Base-by-base conservation (phyloP, 139 green algal genomes). In the Haematococcus sp. region DNA sequence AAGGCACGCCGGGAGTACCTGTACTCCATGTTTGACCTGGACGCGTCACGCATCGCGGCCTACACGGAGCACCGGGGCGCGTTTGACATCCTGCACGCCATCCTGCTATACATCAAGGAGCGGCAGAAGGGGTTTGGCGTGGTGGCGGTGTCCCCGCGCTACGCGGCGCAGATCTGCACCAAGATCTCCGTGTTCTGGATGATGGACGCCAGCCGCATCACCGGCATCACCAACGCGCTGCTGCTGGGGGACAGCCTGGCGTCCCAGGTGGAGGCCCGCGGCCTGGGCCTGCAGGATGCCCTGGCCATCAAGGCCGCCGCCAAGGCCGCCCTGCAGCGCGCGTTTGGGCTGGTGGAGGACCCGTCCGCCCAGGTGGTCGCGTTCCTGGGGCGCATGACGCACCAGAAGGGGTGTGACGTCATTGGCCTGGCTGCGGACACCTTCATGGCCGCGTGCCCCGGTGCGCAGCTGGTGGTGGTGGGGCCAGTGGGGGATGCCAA, bases 331-430 rank as follows among this genome's bases (percentile, higher is more conserved):
- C 31, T 84, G 2, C 80, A 86, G 64, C 32, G 60, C 43, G 31
- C 35, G 2, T 60, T 72, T 27, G 71, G 64, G n/a, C 70, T 85
- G 56, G 61, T 72, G 33, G 80, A 76, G 20, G 63, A 56, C 25
- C 30, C 49, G 33, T 5, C 77, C 22, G 68, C 56, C 51, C 34
- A 80, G 27, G 43, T 86, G 34, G 33, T 83, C 1, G 64, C 75
- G 22, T 86, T 86, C 65, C 20, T 86, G 32, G 80, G 80, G 19
- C 77, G 80, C 22, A 59, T 86, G 16, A 86, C 80, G 5, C 76
- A 86, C 54, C 80, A 86, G 65, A 86, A 86, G 64, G 80, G 80
- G 46, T 73, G 75, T 4, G 80, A 86, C 40, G 40, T 86, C 33
- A 76, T 86, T 20, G 80, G 32, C 17, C 58, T 52, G 19, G 79